Conservation (phyloP, 2,329 filamentous ascomycete species). For the Grosmannia penicillata region DNA sequence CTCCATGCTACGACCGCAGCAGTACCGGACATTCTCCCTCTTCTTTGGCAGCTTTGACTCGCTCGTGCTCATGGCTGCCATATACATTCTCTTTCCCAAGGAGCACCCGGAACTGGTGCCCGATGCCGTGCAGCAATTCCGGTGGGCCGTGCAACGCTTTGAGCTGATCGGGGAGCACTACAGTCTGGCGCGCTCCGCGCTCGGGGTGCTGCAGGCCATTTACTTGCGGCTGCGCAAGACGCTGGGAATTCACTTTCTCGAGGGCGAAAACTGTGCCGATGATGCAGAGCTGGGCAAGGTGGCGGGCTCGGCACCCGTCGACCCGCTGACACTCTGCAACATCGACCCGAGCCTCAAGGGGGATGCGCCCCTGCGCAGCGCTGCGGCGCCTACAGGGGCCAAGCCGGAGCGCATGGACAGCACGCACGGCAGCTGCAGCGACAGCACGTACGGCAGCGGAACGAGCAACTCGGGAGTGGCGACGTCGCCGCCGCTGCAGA, state of each 20-base stretch:
- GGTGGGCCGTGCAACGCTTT: slow-evolving; percentile 44
- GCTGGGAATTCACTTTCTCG: slow-evolving; percentile 21
- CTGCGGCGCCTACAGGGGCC: too few relatives aligned
- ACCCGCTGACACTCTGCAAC: slow-evolving; percentile 9
- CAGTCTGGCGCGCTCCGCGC: slow-evolving; percentile 35
- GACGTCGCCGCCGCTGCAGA: background rate
- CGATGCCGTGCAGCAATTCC: slow-evolving; percentile 37
- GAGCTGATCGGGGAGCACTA: slow-evolving; percentile 39
- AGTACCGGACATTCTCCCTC: slow-evolving; percentile 39
- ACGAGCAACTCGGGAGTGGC: background rate
- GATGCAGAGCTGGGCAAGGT: too few relatives aligned
- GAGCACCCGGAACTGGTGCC: slow-evolving; percentile 35
- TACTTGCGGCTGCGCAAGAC: slow-evolving; percentile 37
- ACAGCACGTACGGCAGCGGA: background rate
- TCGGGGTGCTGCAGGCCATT: slow-evolving; percentile 40
- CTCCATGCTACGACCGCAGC: slow-evolving; percentile 29
- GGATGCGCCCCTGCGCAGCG: background rate
- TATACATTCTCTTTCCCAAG: slow-evolving; percentile 45
- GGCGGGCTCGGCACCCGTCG: slow-evolving; percentile 4
- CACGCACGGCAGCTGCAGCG: background rate
- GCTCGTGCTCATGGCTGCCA: slow-evolving; percentile 43
- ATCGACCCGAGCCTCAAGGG: slow-evolving; percentile 11
- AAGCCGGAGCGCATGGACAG: too few relatives aligned
- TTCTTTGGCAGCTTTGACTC: slow-evolving; percentile 53
- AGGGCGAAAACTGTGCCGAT: slow-evolving; percentile 9